Evolutionary conservation across 2,329 filamentous ascomycete genomes (phyloP).

Genomic region (Alternaria burnsii): DNA sequence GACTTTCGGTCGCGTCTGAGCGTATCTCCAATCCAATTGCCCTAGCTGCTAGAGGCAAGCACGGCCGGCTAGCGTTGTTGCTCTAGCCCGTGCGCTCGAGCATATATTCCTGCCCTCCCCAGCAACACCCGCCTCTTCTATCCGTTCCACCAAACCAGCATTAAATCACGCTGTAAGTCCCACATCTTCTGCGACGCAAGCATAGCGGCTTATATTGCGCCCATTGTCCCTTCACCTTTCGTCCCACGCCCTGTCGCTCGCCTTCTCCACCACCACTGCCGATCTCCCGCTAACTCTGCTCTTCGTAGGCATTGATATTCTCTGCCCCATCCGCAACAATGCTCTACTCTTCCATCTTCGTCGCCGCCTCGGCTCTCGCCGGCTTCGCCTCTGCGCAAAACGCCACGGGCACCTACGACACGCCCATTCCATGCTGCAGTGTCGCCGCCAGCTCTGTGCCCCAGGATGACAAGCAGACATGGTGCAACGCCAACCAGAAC

Average conservation of each 20-base stretch:
- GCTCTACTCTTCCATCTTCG: conserved; percentile 58
- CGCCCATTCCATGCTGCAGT: conserved; percentile 49
- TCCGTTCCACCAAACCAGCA: conserved; percentile 22
- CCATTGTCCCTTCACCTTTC: conserved; percentile 17
- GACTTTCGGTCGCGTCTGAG: conserved; percentile 30
- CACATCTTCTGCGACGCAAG: neutral
- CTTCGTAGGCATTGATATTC: conserved; percentile 49
- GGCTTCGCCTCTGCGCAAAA: conserved; percentile 57
- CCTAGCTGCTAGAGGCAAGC: conserved; percentile 24
- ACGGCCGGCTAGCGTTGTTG: conserved; percentile 26
- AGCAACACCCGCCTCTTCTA: conserved; percentile 22
- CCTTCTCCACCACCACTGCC: conserved; percentile 18
- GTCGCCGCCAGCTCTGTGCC: conserved; percentile 56
- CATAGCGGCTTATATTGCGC: conserved; percentile 8
- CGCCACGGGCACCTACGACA: conserved; percentile 34
- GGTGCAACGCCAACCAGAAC: conserved; percentile 68
- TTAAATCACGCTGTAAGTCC: conserved; percentile 28
- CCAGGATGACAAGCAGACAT: conserved; percentile 52
- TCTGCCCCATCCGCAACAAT: conserved; percentile 49
- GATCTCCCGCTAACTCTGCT: conserved; percentile 37
- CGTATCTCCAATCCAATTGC: conserved; percentile 32
- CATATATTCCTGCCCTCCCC: conserved; percentile 29
- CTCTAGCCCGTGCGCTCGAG: conserved; percentile 20
- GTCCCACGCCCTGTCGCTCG: conserved; percentile 6
- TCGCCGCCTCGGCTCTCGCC: conserved; percentile 58